Evolutionary conservation across 164 flowering plant species (phyloP).

Genomic region (Warburgia ugandensis): DNA sequence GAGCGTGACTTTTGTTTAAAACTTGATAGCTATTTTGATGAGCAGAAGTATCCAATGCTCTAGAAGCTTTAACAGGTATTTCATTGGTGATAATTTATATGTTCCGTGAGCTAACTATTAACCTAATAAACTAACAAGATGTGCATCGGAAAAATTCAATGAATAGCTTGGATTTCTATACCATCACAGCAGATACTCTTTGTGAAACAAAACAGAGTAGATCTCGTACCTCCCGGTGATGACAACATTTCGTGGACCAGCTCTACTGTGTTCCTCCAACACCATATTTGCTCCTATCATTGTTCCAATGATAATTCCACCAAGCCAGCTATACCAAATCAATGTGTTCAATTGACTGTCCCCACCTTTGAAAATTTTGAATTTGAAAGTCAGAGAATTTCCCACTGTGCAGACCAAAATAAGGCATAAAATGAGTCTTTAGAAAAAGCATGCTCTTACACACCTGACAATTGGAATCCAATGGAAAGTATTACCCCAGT

Average conservation of each 20-base stretch:
- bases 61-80: too few species aligned
- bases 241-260: conserved; percentile 92
- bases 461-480: conserved; percentile 92
- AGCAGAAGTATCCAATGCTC: too few species aligned
- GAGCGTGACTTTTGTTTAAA: too few species aligned
- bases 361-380: conserved; percentile 50
- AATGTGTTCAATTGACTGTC: conserved; percentile 69
- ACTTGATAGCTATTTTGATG: too few species aligned
- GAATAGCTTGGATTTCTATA: neutral
- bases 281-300: conserved; percentile 96
- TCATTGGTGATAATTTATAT: too few species aligned
- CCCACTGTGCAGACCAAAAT: neutral
- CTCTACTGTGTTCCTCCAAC: conserved; percentile 74
- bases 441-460: neutral
- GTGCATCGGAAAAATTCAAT: too few species aligned
- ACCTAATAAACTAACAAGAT: too few species aligned
- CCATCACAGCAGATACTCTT: neutral
- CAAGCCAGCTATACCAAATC: conserved; percentile 99
- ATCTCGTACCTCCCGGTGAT: conserved; percentile 80
- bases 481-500: conserved; percentile 76
- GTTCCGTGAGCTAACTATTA: too few species aligned
- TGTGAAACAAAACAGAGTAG: conserved; percentile 2
- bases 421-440: neutral
- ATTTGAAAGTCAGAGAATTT: neutral
- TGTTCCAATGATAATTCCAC: conserved; percentile 89